phyloP scores from a whole-genome alignment of 352 stramenopile species.

The Elongisporangium senticosum region DNA sequence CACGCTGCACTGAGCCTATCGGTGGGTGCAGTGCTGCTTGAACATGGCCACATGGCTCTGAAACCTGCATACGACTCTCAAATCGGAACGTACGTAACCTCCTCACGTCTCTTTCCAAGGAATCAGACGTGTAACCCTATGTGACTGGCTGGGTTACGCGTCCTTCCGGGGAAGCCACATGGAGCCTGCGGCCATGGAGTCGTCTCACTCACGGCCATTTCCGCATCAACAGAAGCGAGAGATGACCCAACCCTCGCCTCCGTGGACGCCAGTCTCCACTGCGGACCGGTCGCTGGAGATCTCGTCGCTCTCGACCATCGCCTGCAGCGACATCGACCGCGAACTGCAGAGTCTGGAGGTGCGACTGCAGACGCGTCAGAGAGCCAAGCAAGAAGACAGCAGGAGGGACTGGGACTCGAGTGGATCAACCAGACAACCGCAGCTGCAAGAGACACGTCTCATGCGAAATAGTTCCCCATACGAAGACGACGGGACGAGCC shows the following conservation, averaged over 20 bases:
- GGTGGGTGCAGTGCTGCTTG: not conserved
- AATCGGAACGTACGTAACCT: not conserved
- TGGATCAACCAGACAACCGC: not conserved
- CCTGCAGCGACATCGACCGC: conserved; percentile 33
- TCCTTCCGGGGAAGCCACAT: not conserved
- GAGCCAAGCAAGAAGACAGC: conserved; percentile 5
- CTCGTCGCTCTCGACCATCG: conserved; percentile 21
- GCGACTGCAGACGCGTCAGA: conserved; percentile 11
- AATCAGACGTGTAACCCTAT: not conserved
- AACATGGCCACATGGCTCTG: not conserved
- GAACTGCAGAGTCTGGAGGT: conserved; percentile 35
- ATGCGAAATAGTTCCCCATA: not conserved
- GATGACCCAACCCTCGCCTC: not conserved
- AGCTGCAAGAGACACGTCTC: not conserved
- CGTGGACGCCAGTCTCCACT: not conserved
- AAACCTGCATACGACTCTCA: no score
- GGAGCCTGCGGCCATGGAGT: not conserved
- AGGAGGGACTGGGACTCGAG: not conserved
- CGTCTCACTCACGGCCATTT: not conserved
- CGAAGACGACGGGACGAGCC: not conserved
- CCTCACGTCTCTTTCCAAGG: not conserved
- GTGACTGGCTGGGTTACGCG: not conserved
- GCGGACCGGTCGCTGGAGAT: conserved; percentile 14
- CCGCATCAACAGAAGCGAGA: not conserved
- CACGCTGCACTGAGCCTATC: not conserved